Evolutionary conservation across 345 rosid genomes (phyloP).

Genomic region (Euclidium syriacum): DNA sequence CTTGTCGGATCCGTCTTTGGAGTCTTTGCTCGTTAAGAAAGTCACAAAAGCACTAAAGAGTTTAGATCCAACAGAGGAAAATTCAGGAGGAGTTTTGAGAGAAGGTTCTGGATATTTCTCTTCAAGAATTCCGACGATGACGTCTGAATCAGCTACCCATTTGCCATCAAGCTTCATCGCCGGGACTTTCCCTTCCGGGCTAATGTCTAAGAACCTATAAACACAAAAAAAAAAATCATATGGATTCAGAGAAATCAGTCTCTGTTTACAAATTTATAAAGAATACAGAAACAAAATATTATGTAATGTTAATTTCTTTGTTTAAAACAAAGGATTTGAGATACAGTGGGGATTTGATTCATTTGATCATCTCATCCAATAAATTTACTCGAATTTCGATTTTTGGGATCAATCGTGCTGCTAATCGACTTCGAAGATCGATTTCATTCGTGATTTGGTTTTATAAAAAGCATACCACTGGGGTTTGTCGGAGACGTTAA

Average conservation of each 20-base stretch:
- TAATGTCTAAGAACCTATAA: conserved; percentile 67
- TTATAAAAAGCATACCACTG: conserved; percentile 57
- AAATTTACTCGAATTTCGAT: no score
- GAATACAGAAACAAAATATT: background rate
- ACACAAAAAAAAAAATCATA: background rate
- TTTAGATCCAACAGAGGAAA: conserved; percentile 69
- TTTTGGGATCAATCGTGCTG: conserved; percentile 8
- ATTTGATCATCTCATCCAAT: background rate
- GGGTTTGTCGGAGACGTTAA: conserved; percentile 59
- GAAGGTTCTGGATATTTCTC: conserved; percentile 80
- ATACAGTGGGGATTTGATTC: background rate
- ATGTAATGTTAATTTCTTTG: no score
- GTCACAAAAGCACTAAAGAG: conserved; percentile 57
- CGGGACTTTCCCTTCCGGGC: conserved; percentile 82
- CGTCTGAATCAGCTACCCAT: conserved; percentile 87
- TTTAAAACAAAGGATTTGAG: background rate
- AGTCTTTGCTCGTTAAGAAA: conserved; percentile 79
- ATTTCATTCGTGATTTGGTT: conserved; percentile 25
- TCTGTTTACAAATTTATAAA: background rate
- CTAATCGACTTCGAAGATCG: conserved; percentile 50
- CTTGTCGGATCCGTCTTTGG: conserved; percentile 69
- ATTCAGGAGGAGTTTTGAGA: conserved; percentile 59
- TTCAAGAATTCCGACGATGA: conserved; percentile 66
- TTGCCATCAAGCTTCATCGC: conserved; percentile 68
- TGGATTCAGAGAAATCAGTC: background rate